Percentiles rank a stretch among this genome's conserved stretches.
phyloP scores from a whole-genome alignment of 345 rosid species.

The Heritiera littoralis region DNA sequence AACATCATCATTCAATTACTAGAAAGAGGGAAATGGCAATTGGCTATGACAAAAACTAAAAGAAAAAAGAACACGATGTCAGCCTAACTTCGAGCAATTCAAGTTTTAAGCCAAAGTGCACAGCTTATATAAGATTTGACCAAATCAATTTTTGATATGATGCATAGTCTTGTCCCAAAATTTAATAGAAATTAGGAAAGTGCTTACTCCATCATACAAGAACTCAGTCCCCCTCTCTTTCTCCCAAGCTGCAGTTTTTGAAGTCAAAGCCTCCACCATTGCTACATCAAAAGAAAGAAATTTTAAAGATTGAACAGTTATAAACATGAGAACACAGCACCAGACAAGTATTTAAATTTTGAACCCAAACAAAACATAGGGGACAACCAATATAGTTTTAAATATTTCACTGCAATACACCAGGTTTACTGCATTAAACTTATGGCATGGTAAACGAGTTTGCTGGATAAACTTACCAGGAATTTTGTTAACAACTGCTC shows the following conservation, averaged over 20 bases:
- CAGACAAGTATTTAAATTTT: neutral
- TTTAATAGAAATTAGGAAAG: neutral
- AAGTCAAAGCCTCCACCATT: constrained; percentile 55
- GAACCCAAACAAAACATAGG: neutral
- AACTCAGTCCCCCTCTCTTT: constrained; percentile 60
- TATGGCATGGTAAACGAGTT: neutral
- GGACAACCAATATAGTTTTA: neutral
- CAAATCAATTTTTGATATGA: neutral
- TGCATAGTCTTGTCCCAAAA: neutral
- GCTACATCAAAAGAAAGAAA: constrained; percentile 38
- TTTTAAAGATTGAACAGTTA: neutral
- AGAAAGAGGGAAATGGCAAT: constrained; percentile 14
- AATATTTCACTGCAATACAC: neutral
- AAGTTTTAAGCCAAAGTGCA: neutral
- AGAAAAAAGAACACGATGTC: neutral
- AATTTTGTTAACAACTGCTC: constrained; percentile 58
- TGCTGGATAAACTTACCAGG: constrained; percentile 49
- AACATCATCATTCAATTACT: neutral
- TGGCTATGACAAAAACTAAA: neutral
- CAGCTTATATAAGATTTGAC: neutral
- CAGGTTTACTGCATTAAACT: neutral
- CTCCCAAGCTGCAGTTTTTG: constrained; percentile 66
- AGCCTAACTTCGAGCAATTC: neutral
- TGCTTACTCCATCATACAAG: constrained; percentile 77
- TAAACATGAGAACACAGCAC: neutral